Base-by-base conservation (phyloP, 2,329 filamentous ascomycete genomes). In the Diaporthe citrichinensis region DNA sequence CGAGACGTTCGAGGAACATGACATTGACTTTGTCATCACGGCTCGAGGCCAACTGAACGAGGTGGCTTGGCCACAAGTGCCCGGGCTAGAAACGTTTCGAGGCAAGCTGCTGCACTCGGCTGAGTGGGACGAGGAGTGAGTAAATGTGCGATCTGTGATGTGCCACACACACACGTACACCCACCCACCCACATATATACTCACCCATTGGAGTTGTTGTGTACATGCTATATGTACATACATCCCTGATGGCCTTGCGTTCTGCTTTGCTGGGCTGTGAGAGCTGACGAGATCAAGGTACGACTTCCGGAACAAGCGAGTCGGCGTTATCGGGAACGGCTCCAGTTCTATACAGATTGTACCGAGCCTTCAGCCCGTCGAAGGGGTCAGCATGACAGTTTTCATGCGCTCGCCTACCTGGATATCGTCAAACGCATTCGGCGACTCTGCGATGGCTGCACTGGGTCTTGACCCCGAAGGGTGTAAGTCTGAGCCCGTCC, bases 281-380 rank as follows among this genome's bases (percentile, higher is more conserved):
- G 31, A 57, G 65, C 72, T 76, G 65, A 76, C 57, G 4, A 51
- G 23, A 20, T 25, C 58, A 57, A 87, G 84, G 31, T 88, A 86
- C 77, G 85, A 89, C 78, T 88, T 88, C 68, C 82, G 78, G 57
- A 84, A 86, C 76, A 90, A 90, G 80, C 82, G 82, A 72, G 82
- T 90, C 23, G 88, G 86, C 10, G 81, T 90, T 6, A 86, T 90
- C 61, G 88, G 88, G n/a, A 87, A 87, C 73, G 88, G 88, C 17
- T 87, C 87, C 28, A 89, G 87, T 77, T 85, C 84, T 1, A 89
- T 90, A 76, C 88, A 90, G 76, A 90, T 90, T 72, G 83, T 90
- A 12, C 88, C 88, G 1, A 81, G 78, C 8, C 81, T 90, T 53
- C 87, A 88, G 77, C 86, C 86, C 76, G 55, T 85, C 2, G 81